Evolutionary conservation across 805 yeast species (phyloP), one percentile per base, ranked within the genome.

Genomic region (Kodamaea kakaduensis): DNA sequence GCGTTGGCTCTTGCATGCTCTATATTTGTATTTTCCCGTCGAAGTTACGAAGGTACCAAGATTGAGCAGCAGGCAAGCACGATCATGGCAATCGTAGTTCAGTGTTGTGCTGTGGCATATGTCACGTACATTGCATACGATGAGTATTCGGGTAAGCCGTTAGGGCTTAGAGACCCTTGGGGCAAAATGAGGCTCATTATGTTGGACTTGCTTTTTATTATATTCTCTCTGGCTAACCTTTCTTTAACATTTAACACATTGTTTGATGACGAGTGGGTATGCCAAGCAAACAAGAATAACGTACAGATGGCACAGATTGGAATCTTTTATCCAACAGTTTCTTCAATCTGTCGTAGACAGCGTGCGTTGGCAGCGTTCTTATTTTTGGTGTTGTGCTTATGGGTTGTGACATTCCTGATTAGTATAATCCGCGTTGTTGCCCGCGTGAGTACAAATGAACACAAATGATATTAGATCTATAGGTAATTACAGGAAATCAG

Each of bases 81-180:
- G 0, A 79, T 89, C 29, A 87, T 93, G 95, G 93, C 97, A 3
- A 73, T 93, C 2, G 78, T 78, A 34, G 95, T 90, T 3, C 90
- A 88, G 51, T 66, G 86, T 18, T 67, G 79, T 42, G 95, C 96
- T 3, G 60, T 86, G 17, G 72, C 77, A 0, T 93, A 93, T 54
- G 71, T 88, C 37, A 60, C 80, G 3, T 88, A 85, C 58, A 85
- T 90, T 55, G 78, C 95, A 2, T 79, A 78, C 50, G 97, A 93
- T 58, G 98, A 93, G 58, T 90, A 86, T 58, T 74, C 81, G 16
- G 94, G 96, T 9, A 83, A 86, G 53, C 98, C 97, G 0, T 58
- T 93, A 32, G 98, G 98, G 0, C 67, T 93, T 29, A 73, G 98
- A 47, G 76, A 86, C 42, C 94, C 97, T 0, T 66, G 76, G 41